A percentile compares a stretch with the other conserved stretches of the same genome.
These are phyloP conservation scores for Phytophthora colocasiae DNA, from an alignment of 352 stramenopile genomes.

Conservation along the genomic window DNA sequence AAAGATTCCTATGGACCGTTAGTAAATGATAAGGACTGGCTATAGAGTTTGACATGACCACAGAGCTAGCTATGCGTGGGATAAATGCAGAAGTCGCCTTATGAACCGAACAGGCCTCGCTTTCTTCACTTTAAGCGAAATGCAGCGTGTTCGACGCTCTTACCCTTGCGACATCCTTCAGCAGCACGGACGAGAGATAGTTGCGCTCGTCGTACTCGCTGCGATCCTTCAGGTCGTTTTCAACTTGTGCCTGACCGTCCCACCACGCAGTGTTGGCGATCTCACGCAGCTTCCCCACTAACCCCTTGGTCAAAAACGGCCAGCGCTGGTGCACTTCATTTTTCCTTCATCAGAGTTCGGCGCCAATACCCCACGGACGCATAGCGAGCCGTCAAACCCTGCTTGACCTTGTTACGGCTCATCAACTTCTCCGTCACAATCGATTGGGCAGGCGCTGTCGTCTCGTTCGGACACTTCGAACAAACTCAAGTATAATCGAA, in stretches of 20 bases:
- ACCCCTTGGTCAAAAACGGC: not conserved
- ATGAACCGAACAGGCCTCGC: too few relatives aligned
- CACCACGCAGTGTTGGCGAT: not conserved
- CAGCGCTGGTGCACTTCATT: not conserved
- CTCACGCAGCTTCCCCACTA: not conserved
- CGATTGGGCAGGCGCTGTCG: not conserved
- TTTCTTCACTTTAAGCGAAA: too few relatives aligned
- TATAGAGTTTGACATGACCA: too few relatives aligned
- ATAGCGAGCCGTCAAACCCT: not conserved
- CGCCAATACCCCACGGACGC: not conserved
- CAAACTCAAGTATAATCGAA: slow-evolving; percentile 1
- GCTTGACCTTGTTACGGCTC: not conserved
- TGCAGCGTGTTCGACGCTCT: too few relatives aligned
- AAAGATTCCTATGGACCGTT: too few relatives aligned
- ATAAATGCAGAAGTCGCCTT: too few relatives aligned
- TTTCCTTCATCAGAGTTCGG: not conserved
- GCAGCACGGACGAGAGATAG: too few relatives aligned
- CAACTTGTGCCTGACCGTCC: not conserved
- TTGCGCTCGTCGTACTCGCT: too few relatives aligned
- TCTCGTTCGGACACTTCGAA: not conserved
- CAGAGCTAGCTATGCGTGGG: too few relatives aligned
- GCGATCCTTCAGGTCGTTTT: not conserved
- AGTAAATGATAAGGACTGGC: too few relatives aligned
- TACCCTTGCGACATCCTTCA: too few relatives aligned
- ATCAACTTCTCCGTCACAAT: not conserved